Base-by-base conservation (phyloP, 2,329 filamentous ascomycete species). In the Epichloe sibirici region DNA sequence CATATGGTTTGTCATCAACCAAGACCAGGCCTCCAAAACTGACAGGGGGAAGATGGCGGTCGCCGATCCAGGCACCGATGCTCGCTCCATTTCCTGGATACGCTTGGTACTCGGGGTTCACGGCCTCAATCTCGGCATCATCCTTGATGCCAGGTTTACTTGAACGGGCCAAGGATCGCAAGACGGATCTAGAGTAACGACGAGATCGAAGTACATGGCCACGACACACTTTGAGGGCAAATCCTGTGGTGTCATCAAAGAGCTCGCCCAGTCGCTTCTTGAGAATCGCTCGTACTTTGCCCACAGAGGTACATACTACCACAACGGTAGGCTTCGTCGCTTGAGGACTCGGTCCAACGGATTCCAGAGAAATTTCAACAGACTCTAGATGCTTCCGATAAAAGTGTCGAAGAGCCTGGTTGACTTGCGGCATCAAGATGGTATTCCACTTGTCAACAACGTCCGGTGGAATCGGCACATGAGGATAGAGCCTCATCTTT, bases 1-100 rank as follows among this genome's bases (percentile, higher is more conserved):
- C 91, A 62, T 90, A 93, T 0, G 88, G 81, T 65, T 86, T 83
- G 52, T 86, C 82, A 63, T 97, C 90, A 2, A 97, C 82, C 35
- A 93, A 72, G 42, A 97, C 82, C 4, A 95, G 77, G 8, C 91
- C 91, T 12, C 91, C 91, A 59, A 95, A 90, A 35, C 89, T 94
- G 3, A 95, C 91, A 2, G 91, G 89, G 89, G 90, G 90, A 3
- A 96, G 74, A 63, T 96, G 91, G 45, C 87, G 83, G 57, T 90
- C 82, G 53, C 87, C 86, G 49, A 88, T 83, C 74, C 88, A 96
- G 0, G 90, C 90, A 6, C 91, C 91, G 54, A 97, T 96, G 44
- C 90, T 95, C 7, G 91, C 91, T 1, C 91, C 91, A 59, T 90
- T 95, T 0, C 81, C 69, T 1, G 91, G 91, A 23, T 79, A 78